Percentiles rank a stretch among this genome's conserved stretches.
Evolutionary conservation across 345 rosid genomes (phyloP).

Genomic region (Adansonia digitata): DNA sequence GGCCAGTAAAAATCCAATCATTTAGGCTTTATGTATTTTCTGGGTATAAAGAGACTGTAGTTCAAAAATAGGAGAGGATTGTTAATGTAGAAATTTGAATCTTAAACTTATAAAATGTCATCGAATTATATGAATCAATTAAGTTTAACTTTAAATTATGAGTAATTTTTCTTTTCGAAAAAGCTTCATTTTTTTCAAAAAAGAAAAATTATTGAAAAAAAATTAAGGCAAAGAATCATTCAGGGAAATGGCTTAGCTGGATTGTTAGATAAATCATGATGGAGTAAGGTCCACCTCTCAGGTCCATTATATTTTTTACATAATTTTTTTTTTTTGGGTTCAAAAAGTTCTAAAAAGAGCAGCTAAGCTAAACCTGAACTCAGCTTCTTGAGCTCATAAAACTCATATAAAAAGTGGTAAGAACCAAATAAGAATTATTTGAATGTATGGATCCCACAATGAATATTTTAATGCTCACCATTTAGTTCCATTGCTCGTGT

Average conservation of each 20-base stretch:
- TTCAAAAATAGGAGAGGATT: too few species aligned
- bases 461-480: conserved; percentile 34
- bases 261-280: conserved; percentile 57
- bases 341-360: conserved; percentile 1
- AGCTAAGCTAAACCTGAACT: conserved; percentile 9
- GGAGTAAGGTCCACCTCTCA: conserved; percentile 52
- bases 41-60: too few species aligned
- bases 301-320: conserved; percentile 16
- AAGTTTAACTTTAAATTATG: too few species aligned
- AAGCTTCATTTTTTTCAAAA: conserved; percentile 25
- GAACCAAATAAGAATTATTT: background rate
- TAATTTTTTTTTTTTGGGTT: background rate
- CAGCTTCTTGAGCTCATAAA: conserved; percentile 30
- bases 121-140: too few species aligned
- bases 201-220: conserved; percentile 34
- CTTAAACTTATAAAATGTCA: too few species aligned
- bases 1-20: background rate
- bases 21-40: too few species aligned
- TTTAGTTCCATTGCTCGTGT: conserved; percentile 68
- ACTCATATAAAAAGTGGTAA: background rate
- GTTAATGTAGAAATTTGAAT: too few species aligned
- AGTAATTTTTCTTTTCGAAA: conserved; percentile 2
- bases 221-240: conserved; percentile 28
- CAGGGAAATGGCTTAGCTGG: conserved; percentile 53
- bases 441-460: conserved; percentile 14